Conservation (phyloP, 1,139 yeast genomes). For the Geotrichum citri-aurantii region DNA sequence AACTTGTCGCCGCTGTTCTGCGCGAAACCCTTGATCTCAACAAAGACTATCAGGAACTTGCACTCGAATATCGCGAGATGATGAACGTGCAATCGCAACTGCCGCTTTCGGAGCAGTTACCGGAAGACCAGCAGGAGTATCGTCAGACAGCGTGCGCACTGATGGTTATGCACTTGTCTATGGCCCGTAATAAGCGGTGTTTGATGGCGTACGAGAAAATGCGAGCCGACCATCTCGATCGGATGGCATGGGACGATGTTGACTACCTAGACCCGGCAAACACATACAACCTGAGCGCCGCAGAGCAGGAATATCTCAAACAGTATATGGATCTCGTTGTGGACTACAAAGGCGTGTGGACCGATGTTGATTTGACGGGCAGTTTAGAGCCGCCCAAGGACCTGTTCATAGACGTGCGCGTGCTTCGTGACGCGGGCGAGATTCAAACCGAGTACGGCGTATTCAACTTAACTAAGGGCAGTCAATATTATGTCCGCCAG, state of each 20-base stretch:
- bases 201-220: slow-evolving; percentile 73
- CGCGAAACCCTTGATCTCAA: slow-evolving; percentile 40
- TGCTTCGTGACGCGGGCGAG: slow-evolving; percentile 90
- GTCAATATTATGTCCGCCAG: slow-evolving; percentile 90
- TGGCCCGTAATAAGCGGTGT: slow-evolving; percentile 86
- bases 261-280: slow-evolving; percentile 34
- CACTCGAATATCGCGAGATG: slow-evolving; percentile 17
- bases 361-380: slow-evolving; percentile 86
- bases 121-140: slow-evolving; percentile 43
- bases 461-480: slow-evolving; percentile 87
- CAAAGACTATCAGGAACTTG: slow-evolving; percentile 51
- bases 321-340: slow-evolving; percentile 66
- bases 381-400: slow-evolving; percentile 84
- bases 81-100: slow-evolving; percentile 23
- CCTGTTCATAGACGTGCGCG: slow-evolving; percentile 89
- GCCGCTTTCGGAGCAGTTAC: slow-evolving; percentile 25
- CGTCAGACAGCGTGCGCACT: slow-evolving; percentile 51
- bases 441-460: slow-evolving; percentile 97
- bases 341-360: slow-evolving; percentile 69
- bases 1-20: slow-evolving; percentile 59
- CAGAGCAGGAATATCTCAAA: slow-evolving; percentile 74
- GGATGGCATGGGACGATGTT: slow-evolving; percentile 61
- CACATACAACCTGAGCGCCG: slow-evolving; percentile 56
- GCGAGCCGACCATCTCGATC: slow-evolving; percentile 62
- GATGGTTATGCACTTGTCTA: slow-evolving; percentile 73